Evolutionary conservation across 1,284 basidiomycete genomes (phyloP).

Genomic region (Meira nashicola): DNA sequence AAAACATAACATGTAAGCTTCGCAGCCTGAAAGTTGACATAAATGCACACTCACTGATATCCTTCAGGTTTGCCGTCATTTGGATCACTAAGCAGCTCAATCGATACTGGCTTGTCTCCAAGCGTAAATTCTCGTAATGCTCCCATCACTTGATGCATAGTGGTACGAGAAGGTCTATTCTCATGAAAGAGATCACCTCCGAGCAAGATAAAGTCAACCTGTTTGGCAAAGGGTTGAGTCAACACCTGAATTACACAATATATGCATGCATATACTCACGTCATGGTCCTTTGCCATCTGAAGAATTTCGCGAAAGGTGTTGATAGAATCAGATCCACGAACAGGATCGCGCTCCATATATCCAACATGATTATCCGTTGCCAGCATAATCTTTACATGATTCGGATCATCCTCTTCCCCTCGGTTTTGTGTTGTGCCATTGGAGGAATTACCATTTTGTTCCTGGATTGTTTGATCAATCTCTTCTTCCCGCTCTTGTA

Average conservation of each 20-base stretch:
- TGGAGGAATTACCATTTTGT: neutral
- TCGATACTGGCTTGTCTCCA: conserved; percentile 76
- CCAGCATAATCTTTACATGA: conserved; percentile 44
- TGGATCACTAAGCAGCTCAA: conserved; percentile 88
- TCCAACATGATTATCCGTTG: conserved; percentile 63
- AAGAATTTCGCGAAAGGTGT: conserved; percentile 89
- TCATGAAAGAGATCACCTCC: conserved; percentile 97
- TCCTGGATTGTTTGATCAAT: neutral
- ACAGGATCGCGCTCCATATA: conserved; percentile 92
- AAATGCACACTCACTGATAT: conserved; percentile 64
- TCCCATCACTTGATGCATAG: conserved; percentile 68
- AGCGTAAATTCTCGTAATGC: conserved; percentile 85
- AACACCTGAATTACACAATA: neutral
- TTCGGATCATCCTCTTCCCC: neutral
- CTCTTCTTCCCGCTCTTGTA: neutral
- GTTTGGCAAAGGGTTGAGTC: neutral
- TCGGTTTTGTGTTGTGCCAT: neutral
- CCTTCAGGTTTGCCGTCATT: conserved; percentile 70
- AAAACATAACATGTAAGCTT: conserved; percentile 11
- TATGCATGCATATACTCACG: conserved; percentile 54
- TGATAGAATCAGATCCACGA: conserved; percentile 87
- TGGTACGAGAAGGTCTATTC: conserved; percentile 85
- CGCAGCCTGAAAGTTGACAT: neutral
- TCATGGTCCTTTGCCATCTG: conserved; percentile 82
- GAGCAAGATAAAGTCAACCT: conserved; percentile 62